A percentile compares a stretch with the other conserved stretches of the same genome.
Conservation (phyloP, 2,329 filamentous ascomycete genomes). For the Neonectria faginata region DNA sequence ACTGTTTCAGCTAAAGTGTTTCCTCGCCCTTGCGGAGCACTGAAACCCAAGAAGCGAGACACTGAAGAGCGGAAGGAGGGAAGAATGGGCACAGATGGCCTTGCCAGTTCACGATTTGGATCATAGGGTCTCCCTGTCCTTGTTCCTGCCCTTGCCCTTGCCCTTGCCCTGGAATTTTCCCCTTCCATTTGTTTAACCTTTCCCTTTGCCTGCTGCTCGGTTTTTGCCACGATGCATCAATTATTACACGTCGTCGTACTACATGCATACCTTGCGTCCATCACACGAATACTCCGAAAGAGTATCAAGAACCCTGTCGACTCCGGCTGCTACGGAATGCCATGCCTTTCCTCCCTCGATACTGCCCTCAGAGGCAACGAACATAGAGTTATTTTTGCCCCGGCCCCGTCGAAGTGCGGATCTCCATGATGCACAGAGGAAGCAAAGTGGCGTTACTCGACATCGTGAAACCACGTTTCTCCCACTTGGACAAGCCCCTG, state of each 20-base stretch:
- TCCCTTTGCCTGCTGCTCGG: conserved; percentile 4
- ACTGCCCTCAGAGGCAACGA: conserved; percentile 1
- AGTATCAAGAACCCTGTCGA: not conserved
- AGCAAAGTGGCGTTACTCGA: conserved; percentile 28
- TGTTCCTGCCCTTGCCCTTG: conserved; percentile 19
- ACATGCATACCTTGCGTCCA: not conserved
- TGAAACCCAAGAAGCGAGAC: conserved; percentile 44
- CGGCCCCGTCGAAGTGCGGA: conserved; percentile 4
- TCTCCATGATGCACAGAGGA: not conserved
- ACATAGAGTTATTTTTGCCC: conserved; percentile 25
- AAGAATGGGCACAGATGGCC: not conserved
- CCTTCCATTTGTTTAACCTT: conserved; percentile 7
- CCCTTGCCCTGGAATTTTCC: not conserved
- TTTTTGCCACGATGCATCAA: not conserved
- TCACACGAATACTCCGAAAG: not conserved
- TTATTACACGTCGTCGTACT: not conserved
- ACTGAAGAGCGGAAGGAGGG: conserved; percentile 22
- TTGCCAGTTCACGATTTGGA: conserved; percentile 15
- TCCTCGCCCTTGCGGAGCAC: conserved; percentile 19
- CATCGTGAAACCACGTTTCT: conserved; percentile 43
- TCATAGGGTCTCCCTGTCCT: conserved; percentile 10
- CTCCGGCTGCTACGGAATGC: not conserved
- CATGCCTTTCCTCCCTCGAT: not conserved
- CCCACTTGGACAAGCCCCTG: conserved; percentile 24
- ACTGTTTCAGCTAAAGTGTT: conserved; percentile 44